Evolutionary conservation across 2,329 filamentous ascomycete genomes (phyloP), one percentile per base, ranked within the genome.

Genomic region (Periglandula ipomoeae): DNA sequence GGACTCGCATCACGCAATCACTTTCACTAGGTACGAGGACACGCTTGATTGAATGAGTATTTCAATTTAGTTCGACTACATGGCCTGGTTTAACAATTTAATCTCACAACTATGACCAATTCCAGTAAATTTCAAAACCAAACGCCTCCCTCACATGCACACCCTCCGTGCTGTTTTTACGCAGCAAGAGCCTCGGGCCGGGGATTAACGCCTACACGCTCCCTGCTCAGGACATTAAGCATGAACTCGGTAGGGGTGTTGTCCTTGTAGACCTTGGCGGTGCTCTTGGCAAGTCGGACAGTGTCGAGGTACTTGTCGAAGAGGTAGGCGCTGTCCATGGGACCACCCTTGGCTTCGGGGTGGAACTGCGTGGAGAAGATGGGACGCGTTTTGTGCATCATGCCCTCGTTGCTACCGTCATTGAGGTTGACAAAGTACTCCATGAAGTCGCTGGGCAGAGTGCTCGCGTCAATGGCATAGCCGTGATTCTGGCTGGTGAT

Each of bases 321-420:
- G 52, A 98, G 78, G 71, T 95, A 97, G 2, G 88, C 84, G 55
- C 88, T 94, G 74, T 98, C 93, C 71, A 95, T 86, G 48, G 93
- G 93, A 48, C 93, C 93, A 52, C 93, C 93, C 77, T 95, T 95
- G 58, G 93, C 93, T 72, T 98, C 93, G 15, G 93, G 93, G 66
- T 98, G 93, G 82, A 98, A 98, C 70, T 98, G 93, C 22, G 90
- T 95, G 55, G 87, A 91, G 79, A 98, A 97, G 66, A 98, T 98
- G 54, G 93, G 93, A 32, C 91, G 87, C 50, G 87, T 86, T 71
- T 86, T 89, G 79, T 98, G 93, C 66, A 96, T 89, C 82, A 98
- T 89, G 52, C 87, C 91, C 75, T 98, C 93, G 69, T 98, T 98
- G 69, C 86, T 91, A 53, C 89, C 88, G 64, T 98, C 93, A 70